Percentiles rank a stretch among this genome's conserved stretches.
These are phyloP conservation scores for Verticillium zaregamsianum DNA, from an alignment of 2,329 filamentous ascomycete species.

Conservation along the genomic window DNA sequence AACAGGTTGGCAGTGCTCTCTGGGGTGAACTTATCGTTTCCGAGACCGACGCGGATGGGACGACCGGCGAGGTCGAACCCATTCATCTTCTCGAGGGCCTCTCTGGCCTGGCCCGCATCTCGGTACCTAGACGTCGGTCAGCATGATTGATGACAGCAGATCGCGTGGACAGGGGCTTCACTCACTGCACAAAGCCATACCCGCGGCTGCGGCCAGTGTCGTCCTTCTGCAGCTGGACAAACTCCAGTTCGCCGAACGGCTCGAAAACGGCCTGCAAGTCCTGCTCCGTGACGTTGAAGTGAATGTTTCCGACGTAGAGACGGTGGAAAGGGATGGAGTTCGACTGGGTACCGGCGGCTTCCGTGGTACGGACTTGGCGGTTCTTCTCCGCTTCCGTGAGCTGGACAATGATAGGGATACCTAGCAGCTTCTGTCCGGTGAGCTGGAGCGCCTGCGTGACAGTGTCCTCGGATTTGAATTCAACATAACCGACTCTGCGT, in stretches of 20 bases:
- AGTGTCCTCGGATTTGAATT: conserved; percentile 95
- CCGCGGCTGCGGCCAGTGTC: conserved; percentile 86
- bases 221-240: conserved; percentile 96
- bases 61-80: conserved; percentile 96
- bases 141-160: neutral
- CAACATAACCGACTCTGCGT: conserved; percentile 91
- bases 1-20: conserved; percentile 91
- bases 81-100: conserved; percentile 98
- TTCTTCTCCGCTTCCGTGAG: conserved; percentile 99
- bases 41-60: conserved; percentile 96
- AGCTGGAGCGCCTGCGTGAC: conserved; percentile 92
- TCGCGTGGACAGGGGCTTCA: conserved; percentile 18
- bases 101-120: conserved; percentile 84
- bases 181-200: conserved; percentile 98
- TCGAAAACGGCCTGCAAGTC: conserved; percentile 96
- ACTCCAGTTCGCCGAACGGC: conserved; percentile 95
- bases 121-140: conserved; percentile 59
- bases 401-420: conserved; percentile 97
- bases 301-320: conserved; percentile 97
- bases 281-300: conserved; percentile 97
- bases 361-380: conserved; percentile 83
- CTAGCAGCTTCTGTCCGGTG: conserved; percentile 96
- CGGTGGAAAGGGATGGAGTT: conserved; percentile 94
- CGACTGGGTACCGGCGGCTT: conserved; percentile 63
- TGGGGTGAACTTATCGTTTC: conserved; percentile 99